Conservation (phyloP, 495 filamentous ascomycete species). For the Aspergillus baeticus region DNA sequence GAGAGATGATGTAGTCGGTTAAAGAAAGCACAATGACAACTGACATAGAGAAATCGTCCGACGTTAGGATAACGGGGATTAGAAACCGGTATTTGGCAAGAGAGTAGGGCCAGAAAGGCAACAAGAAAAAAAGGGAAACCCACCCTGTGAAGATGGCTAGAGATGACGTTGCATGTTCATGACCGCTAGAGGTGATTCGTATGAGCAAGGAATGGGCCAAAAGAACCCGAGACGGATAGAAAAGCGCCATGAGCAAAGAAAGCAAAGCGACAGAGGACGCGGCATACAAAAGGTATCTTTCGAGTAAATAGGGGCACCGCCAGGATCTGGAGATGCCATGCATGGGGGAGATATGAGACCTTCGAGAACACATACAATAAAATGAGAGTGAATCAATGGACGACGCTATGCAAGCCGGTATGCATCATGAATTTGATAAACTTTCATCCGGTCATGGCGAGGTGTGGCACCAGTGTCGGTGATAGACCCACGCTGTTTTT, state of each 20-base stretch:
- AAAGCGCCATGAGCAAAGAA: conserved; percentile 12
- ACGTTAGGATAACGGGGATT: conserved; percentile 22
- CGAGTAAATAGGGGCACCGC: conserved; percentile 43
- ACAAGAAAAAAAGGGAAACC: conserved; percentile 19
- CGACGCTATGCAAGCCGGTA: conserved; percentile 49
- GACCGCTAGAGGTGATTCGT: conserved; percentile 29
- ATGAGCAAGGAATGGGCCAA: conserved; percentile 25
- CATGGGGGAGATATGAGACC: conserved; percentile 34
- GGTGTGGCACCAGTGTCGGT: conserved; percentile 92
- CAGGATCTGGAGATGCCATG: conserved; percentile 46
- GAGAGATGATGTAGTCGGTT: conserved; percentile 11
- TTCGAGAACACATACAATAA: conserved; percentile 19
- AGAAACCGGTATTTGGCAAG: conserved; percentile 10
- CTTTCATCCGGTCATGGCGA: conserved; percentile 51
- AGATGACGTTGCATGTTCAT: conserved; percentile 29
- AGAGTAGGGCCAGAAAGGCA: conserved; percentile 14
- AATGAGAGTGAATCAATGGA: conserved; percentile 24
- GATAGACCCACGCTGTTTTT: conserved; percentile 97
- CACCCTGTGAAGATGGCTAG: conserved; percentile 6
- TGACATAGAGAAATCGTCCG: conserved; percentile 37
- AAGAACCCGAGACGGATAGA: conserved; percentile 16
- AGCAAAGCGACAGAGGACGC: conserved; percentile 21
- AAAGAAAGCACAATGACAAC: conserved; percentile 21
- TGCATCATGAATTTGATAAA: conserved; percentile 43
- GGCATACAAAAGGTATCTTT: conserved; percentile 48